Conservation (phyloP, 2,329 filamentous ascomycete species). For the Aspergillus fijiensis region DNA sequence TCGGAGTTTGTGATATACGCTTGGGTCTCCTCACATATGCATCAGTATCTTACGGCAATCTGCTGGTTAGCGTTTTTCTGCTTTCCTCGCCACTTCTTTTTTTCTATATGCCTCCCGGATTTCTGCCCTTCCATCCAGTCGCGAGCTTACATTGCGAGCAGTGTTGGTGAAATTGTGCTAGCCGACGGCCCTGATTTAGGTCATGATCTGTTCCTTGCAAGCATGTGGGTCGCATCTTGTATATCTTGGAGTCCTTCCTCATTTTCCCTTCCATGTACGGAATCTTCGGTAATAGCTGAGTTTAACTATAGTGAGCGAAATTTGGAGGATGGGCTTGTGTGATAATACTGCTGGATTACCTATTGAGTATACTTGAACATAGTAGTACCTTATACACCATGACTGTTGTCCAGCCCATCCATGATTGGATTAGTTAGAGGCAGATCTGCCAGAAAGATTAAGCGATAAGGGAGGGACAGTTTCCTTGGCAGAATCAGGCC, state of each 20-base stretch:
- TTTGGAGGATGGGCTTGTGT: not conserved
- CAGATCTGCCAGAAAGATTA: not conserved
- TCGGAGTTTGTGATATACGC: constrained; percentile 18
- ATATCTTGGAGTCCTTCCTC: constrained; percentile 13
- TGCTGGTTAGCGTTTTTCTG: constrained; percentile 1
- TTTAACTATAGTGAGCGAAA: constrained; percentile 9
- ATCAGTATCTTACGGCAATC: constrained; percentile 2
- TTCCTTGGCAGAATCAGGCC: not conserved
- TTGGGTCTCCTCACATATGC: constrained; percentile 14
- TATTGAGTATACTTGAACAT: not conserved
- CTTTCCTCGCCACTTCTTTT: not conserved
- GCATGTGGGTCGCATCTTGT: constrained; percentile 12
- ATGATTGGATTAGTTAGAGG: not conserved
- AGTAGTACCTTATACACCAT: not conserved
- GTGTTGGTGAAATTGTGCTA: not conserved
- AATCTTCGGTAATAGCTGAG: constrained; percentile 14
- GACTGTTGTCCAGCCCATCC: not conserved
- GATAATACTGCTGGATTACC: not conserved
- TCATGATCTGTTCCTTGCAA: not conserved
- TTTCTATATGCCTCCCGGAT: not conserved
- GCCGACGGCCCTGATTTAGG: not conserved
- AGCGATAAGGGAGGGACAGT: not conserved
- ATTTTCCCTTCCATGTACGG: constrained; percentile 19
- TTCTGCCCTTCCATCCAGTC: not conserved
- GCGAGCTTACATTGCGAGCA: not conserved